phyloP scores from a whole-genome alignment of 2,329 filamentous ascomycete genomes.

The Emergomyces pasteurianus region DNA sequence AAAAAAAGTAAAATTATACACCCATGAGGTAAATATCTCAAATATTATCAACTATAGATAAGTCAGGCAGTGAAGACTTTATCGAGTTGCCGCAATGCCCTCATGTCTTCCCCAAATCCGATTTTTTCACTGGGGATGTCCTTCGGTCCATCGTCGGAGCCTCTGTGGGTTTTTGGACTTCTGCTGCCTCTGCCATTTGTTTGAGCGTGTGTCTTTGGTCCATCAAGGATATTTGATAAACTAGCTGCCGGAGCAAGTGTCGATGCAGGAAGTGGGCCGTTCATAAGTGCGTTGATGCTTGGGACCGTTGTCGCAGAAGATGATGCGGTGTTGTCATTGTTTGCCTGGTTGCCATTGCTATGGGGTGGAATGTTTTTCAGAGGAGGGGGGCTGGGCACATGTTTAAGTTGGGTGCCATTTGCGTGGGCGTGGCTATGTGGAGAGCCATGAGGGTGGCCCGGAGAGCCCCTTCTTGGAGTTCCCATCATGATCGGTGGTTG shows the following conservation, averaged over 20 bases:
- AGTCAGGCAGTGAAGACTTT: constrained; percentile 34
- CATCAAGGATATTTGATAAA: constrained; percentile 15
- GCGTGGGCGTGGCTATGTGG: constrained; percentile 13
- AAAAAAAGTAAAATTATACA: not conserved
- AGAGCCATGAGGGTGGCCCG: constrained; percentile 7
- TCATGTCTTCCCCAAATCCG: constrained; percentile 50
- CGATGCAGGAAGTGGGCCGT: constrained; percentile 20
- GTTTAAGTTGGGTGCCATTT: constrained; percentile 12
- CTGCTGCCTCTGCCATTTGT: not conserved
- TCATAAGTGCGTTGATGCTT: constrained; percentile 40
- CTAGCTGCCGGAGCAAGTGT: constrained; percentile 13
- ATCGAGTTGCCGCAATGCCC: constrained; percentile 55
- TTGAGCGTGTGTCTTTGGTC: constrained; percentile 7
- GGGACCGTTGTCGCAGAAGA: constrained; percentile 37
- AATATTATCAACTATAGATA: not conserved
- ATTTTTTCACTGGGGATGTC: constrained; percentile 47
- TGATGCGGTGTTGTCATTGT: constrained; percentile 17
- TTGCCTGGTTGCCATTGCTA: constrained; percentile 4
- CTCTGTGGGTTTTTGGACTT: constrained; percentile 7
- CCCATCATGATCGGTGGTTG: constrained; percentile 2
- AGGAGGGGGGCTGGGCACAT: constrained; percentile 18
- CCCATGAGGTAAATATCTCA: not conserved
- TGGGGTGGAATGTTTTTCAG: constrained; percentile 15
- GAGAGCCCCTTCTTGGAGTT: not conserved
- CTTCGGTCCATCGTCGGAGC: constrained; percentile 28